Evolutionary conservation across 2,329 filamentous ascomycete species (phyloP).

Genomic region (Trichothecium sympodiale): DNA sequence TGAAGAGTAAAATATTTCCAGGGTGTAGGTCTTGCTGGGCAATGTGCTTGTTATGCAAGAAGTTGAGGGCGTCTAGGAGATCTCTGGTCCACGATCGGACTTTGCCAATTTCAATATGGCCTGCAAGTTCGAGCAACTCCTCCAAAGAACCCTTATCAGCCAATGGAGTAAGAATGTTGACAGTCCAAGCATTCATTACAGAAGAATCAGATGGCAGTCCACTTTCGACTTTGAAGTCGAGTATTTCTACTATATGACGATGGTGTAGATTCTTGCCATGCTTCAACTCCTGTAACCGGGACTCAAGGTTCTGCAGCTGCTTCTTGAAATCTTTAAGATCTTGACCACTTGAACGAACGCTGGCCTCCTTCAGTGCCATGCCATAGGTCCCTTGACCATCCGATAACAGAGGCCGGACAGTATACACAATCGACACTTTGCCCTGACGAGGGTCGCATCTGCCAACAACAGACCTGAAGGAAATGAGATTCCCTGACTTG

Average conservation of each 20-base stretch:
- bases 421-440: slow-evolving; percentile 56
- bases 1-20: slow-evolving; percentile 67
- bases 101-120: slow-evolving; percentile 60
- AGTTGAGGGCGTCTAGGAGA: slow-evolving; percentile 78
- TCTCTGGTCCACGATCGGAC: slow-evolving; percentile 87
- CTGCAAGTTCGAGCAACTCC: slow-evolving; percentile 71
- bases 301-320: slow-evolving; percentile 66
- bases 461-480: slow-evolving; percentile 61
- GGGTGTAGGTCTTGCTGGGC: slow-evolving; percentile 76
- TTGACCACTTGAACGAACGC: slow-evolving; percentile 44
- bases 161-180: slow-evolving; percentile 65
- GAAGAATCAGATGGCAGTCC: slow-evolving; percentile 27
- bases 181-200: slow-evolving; percentile 46
- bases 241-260: slow-evolving; percentile 63
- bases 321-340: slow-evolving; percentile 59
- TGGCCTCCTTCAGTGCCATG: slow-evolving; percentile 65
- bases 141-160: slow-evolving; percentile 74
- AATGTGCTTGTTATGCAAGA: slow-evolving; percentile 74
- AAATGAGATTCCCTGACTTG: slow-evolving; percentile 47
- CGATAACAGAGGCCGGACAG: slow-evolving; percentile 57
- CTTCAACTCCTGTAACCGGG: slow-evolving; percentile 64
- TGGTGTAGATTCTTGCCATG: slow-evolving; percentile 63
- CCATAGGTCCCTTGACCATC: slow-evolving; percentile 45
- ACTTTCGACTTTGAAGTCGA: slow-evolving; percentile 71
- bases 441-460: slow-evolving; percentile 56